Conservation (phyloP, 2,329 filamentous ascomycete genomes). For the Pseudocercospora fuligena region DNA sequence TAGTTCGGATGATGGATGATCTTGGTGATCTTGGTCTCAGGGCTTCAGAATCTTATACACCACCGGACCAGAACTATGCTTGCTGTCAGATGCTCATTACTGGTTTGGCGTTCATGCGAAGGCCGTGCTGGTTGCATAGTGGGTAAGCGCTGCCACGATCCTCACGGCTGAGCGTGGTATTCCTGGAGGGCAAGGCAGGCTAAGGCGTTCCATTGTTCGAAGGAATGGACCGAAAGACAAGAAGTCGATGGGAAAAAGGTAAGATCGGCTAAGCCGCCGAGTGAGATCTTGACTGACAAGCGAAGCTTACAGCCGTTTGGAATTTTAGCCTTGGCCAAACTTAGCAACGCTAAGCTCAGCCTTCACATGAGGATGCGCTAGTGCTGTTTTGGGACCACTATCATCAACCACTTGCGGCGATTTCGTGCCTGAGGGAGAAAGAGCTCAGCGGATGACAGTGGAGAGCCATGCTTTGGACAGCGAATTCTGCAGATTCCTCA, state of each 20-base stretch:
- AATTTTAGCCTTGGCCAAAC: not conserved
- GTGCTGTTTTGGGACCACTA: not conserved
- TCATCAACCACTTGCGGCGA: not conserved
- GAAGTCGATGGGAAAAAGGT: slow-evolving; percentile 1
- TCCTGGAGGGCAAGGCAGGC: slow-evolving; percentile 2
- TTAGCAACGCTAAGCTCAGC: slow-evolving; percentile 4
- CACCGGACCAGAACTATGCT: not conserved
- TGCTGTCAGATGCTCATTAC: slow-evolving; percentile 2
- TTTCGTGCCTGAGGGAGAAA: not conserved
- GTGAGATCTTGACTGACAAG: slow-evolving; percentile 4
- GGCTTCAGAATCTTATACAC: slow-evolving; percentile 14
- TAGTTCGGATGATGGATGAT: slow-evolving; percentile 10
- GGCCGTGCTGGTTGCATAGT: not conserved
- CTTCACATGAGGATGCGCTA: slow-evolving; percentile 7
- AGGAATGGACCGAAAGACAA: not conserved
- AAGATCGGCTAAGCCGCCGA: slow-evolving; percentile 13
- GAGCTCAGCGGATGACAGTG: not conserved
- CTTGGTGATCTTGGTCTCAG: slow-evolving; percentile 14
- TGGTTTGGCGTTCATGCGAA: not conserved
- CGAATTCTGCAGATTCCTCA: not conserved
- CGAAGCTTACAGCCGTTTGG: slow-evolving; percentile 4
- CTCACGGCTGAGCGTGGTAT: slow-evolving; percentile 4
- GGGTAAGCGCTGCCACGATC: slow-evolving; percentile 7
- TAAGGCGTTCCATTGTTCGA: slow-evolving; percentile 9
- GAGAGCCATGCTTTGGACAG: not conserved